Evolutionary conservation across 306 rosid species (phyloP).

Genomic region (Phaseolus lunatus): DNA sequence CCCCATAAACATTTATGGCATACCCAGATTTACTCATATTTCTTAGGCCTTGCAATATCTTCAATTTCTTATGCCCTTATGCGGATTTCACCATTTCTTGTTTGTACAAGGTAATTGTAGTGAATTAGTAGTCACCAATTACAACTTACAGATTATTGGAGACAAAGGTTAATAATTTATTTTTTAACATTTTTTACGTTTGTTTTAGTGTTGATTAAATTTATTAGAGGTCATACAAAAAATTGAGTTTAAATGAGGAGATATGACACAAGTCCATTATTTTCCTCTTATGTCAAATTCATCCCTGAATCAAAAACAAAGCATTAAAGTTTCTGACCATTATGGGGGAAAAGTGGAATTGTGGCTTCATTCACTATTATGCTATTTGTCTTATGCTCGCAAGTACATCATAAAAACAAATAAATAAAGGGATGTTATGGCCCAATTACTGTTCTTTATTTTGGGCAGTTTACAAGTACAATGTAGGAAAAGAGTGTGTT

Average conservation of each 20-base stretch:
- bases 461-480: not conserved
- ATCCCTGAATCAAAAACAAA: too few relatives aligned
- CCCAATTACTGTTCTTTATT: not conserved
- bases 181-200: not conserved
- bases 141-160: not conserved
- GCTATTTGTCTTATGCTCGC: not conserved
- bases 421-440: not conserved
- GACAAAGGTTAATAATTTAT: not conserved
- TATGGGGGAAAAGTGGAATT: not conserved
- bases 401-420: not conserved
- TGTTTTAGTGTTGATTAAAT: not conserved
- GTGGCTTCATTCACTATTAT: not conserved
- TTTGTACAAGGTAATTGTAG: not conserved
- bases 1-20: slow-evolving; percentile 7
- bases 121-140: not conserved
- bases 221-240: not conserved
- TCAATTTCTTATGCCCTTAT: not conserved
- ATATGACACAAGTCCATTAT: too few relatives aligned
- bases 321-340: not conserved
- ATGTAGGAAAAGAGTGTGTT: too few relatives aligned
- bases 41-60: not conserved
- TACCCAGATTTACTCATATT: slow-evolving; percentile 11
- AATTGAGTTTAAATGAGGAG: not conserved
- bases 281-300: too few relatives aligned
- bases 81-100: not conserved